These are phyloP conservation scores for Brassica cretica DNA, from an alignment of 345 rosid genomes.

Conservation along the genomic window DNA sequence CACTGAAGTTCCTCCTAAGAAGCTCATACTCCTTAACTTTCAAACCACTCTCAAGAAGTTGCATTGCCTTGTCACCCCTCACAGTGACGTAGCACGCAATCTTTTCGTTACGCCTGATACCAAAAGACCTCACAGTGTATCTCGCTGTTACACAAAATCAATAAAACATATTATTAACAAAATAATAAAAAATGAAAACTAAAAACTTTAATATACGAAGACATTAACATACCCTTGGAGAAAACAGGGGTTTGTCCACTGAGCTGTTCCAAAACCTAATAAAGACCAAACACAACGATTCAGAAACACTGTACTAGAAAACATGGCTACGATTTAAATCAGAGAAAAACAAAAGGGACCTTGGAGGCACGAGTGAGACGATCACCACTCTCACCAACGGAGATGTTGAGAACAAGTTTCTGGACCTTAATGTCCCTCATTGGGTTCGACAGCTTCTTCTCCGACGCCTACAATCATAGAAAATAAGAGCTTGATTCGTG, in stretches of 20 bases:
- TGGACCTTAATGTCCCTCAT: constrained; percentile 94
- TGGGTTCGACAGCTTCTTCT: constrained; percentile 83
- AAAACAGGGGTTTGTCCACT: constrained; percentile 45
- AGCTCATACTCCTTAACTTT: constrained; percentile 61
- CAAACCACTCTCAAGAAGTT: constrained; percentile 60
- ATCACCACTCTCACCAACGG: constrained; percentile 92
- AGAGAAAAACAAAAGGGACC: constrained; percentile 38
- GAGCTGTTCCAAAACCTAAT: constrained; percentile 45
- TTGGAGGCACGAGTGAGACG: constrained; percentile 88
- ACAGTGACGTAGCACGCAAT: constrained; percentile 64
- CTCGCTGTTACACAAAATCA: constrained; percentile 41
- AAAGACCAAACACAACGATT: background rate
- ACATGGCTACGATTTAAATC: background rate
- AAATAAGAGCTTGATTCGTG: background rate
- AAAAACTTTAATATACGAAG: background rate
- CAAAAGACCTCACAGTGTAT: constrained; percentile 66
- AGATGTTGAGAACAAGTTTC: constrained; percentile 82
- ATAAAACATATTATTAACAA: background rate
- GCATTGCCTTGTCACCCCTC: constrained; percentile 67
- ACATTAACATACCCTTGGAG: constrained; percentile 46
- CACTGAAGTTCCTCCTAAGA: constrained; percentile 58
- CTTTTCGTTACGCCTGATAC: constrained; percentile 62
- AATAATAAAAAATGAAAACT: background rate
- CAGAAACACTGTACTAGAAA: background rate
- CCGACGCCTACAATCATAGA: constrained; percentile 57